Evolutionary conservation across 306 rosid species (phyloP).

Genomic region (barrel medic (Medicago truncatula)): DNA sequence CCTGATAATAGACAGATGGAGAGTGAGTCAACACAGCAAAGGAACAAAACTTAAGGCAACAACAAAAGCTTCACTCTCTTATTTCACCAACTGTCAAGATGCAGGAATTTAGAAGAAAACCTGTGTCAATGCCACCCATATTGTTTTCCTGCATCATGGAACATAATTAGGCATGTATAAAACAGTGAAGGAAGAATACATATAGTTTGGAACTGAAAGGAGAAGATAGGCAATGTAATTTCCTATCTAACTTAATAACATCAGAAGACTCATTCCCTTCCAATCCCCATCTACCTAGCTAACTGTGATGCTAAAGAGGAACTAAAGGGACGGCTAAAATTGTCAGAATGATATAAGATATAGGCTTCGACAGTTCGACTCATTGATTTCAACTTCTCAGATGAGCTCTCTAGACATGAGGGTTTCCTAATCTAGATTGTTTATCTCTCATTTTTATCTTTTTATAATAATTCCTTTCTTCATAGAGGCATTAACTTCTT

Average conservation of each 20-base stretch:
- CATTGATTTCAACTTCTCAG: no score
- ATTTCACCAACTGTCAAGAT: not conserved
- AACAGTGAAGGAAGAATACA: slow-evolving; percentile 11
- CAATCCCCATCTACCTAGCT: no score
- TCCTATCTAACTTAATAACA: not conserved
- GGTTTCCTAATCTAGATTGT: no score
- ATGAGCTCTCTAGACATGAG: no score
- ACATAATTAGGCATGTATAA: slow-evolving; percentile 41
- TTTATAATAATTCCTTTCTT: no score
- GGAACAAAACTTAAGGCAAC: slow-evolving; percentile 28
- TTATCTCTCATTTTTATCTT: no score
- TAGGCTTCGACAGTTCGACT: no score
- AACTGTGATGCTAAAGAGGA: no score
- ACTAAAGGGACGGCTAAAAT: no score
- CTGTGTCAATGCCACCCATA: slow-evolving; percentile 70
- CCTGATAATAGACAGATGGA: slow-evolving; percentile 52
- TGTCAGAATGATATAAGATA: no score
- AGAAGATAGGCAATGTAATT: slow-evolving; percentile 11
- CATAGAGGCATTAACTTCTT: no score
- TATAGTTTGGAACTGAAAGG: not conserved
- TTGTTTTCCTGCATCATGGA: slow-evolving; percentile 70
- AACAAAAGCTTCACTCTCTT: slow-evolving; percentile 6
- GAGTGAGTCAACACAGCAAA: slow-evolving; percentile 13
- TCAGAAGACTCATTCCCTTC: no score
- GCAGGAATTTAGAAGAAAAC: slow-evolving; percentile 51